Percentiles rank a stretch among this genome's conserved stretches.
phyloP scores from a whole-genome alignment of 2,329 filamentous ascomycete species.

The Aspergillus alliaceus region DNA sequence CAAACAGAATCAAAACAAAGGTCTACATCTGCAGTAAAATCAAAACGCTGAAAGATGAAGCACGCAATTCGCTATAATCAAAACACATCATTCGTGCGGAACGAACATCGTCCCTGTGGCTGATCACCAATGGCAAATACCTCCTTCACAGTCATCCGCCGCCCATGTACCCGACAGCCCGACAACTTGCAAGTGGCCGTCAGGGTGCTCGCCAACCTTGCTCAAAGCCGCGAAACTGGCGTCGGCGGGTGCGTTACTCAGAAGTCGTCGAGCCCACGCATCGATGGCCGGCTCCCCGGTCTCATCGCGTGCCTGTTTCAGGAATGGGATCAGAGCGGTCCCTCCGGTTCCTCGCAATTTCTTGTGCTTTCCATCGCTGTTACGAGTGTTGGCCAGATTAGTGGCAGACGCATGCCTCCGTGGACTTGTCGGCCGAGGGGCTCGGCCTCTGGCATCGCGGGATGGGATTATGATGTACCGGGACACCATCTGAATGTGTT shows the following conservation, averaged over 20 bases:
- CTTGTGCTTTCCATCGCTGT: constrained; percentile 44
- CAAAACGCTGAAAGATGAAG: background rate
- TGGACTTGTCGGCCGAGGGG: constrained; percentile 61
- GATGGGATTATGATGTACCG: constrained; percentile 93
- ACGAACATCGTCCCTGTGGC: background rate
- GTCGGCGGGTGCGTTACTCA: constrained; percentile 52
- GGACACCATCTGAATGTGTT: constrained; percentile 93
- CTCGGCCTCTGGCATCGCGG: constrained; percentile 64
- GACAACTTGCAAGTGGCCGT: constrained; percentile 58
- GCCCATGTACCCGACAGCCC: constrained; percentile 85
- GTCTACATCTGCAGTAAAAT: too few species aligned
- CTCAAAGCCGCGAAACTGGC: constrained; percentile 46
- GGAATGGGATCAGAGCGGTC: constrained; percentile 88
- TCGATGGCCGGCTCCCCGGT: constrained; percentile 88
- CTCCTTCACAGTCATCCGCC: constrained; percentile 76
- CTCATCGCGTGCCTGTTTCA: constrained; percentile 95
- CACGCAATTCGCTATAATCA: background rate
- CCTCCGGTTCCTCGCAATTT: constrained; percentile 87
- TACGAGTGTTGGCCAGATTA: constrained; percentile 55
- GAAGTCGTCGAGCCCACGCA: constrained; percentile 59
- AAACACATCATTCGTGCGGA: background rate
- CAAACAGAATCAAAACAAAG: too few species aligned
- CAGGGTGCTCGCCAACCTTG: constrained; percentile 54
- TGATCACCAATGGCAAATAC: constrained; percentile 56
- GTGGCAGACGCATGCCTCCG: constrained; percentile 36